A percentile compares a stretch with the other conserved stretches of the same genome.
Evolutionary conservation across 768 basidiomycete genomes (phyloP).

Genomic region (Nevesoporus exiguus): DNA sequence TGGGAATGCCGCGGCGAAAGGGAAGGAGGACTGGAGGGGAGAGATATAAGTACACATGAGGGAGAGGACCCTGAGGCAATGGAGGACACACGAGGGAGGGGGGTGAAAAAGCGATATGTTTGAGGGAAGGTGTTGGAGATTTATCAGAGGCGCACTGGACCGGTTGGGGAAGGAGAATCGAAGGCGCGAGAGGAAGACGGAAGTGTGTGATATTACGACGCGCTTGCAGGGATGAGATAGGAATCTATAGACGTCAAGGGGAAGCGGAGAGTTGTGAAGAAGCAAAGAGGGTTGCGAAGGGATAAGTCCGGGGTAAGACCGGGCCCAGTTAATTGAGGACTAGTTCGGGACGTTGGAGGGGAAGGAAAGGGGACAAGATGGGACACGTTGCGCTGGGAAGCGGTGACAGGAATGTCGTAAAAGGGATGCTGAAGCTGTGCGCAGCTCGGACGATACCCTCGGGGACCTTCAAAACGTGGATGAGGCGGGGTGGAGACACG

Average conservation of each 20-base stretch:
- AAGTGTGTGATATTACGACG: slow-evolving; percentile 27
- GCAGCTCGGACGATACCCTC: slow-evolving; percentile 17
- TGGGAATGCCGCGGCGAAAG: slow-evolving; percentile 13
- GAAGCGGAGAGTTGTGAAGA: slow-evolving; percentile 18
- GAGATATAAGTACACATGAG: slow-evolving; percentile 32
- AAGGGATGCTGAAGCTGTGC: slow-evolving; percentile 21
- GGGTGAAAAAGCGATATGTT: slow-evolving; percentile 16
- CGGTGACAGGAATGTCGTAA: slow-evolving; percentile 25
- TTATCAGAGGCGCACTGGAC: slow-evolving; percentile 22
- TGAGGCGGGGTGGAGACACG: slow-evolving; percentile 20
- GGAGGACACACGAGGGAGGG: slow-evolving; percentile 23
- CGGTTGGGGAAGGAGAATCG: slow-evolving; percentile 23
- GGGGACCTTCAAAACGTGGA: slow-evolving; percentile 28
- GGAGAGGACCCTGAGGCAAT: slow-evolving; percentile 11
- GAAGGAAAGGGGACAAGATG: slow-evolving; percentile 16
- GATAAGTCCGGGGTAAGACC: slow-evolving; percentile 32
- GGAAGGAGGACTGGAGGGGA: slow-evolving; percentile 18
- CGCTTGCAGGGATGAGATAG: slow-evolving; percentile 22
- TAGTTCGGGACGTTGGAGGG: slow-evolving; percentile 12
- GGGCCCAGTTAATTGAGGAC: slow-evolving; percentile 24
- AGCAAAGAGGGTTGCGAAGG: slow-evolving; percentile 13
- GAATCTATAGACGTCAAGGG: slow-evolving; percentile 20
- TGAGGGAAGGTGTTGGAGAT: slow-evolving; percentile 9
- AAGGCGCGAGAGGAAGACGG: slow-evolving; percentile 17
- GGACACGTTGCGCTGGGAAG: slow-evolving; percentile 22